Conservation (phyloP, 192 early-diverging fungal genomes). For the Dispira simplex region DNA sequence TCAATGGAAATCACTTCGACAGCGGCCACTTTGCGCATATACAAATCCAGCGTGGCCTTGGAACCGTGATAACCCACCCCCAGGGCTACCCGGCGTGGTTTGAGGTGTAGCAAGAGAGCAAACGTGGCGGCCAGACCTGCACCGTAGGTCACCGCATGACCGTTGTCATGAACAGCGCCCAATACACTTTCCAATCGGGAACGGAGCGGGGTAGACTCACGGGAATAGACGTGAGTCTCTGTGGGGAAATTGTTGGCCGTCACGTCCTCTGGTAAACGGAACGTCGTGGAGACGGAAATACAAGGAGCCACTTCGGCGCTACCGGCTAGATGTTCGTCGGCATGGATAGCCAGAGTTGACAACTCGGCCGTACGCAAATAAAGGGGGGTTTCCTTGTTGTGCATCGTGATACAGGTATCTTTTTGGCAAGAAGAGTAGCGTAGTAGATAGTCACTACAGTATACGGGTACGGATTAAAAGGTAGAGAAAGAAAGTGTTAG, state of each 20-base stretch:
- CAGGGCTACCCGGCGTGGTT: constrained; percentile 27
- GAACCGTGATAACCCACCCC: constrained; percentile 20
- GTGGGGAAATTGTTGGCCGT: constrained; percentile 20
- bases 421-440: neutral
- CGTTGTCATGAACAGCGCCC: constrained; percentile 31
- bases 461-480: neutral
- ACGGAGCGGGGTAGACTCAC: constrained; percentile 23
- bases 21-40: constrained; percentile 13
- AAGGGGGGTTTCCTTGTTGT: constrained; percentile 17
- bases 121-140: constrained; percentile 39
- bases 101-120: constrained; percentile 33
- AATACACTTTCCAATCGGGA: constrained; percentile 37
- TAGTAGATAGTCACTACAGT: neutral
- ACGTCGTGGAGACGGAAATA: constrained; percentile 40
- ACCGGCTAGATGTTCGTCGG: constrained; percentile 23
- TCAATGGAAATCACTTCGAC: constrained; percentile 21
- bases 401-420: constrained; percentile 15
- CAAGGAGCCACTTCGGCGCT: constrained; percentile 34
- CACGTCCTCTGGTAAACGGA: constrained; percentile 16
- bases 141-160: constrained; percentile 41
- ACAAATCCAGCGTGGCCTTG: constrained; percentile 18
- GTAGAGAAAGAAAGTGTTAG: neutral
- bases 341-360: constrained; percentile 34
- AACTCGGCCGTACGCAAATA: constrained; percentile 13
- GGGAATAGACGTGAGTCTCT: constrained; percentile 30